A percentile compares a stretch with the other conserved stretches of the same genome.
These are phyloP conservation scores for Arxiozyma heterogenica DNA, from an alignment of 1,139 yeast genomes.

Conservation along the genomic window DNA sequence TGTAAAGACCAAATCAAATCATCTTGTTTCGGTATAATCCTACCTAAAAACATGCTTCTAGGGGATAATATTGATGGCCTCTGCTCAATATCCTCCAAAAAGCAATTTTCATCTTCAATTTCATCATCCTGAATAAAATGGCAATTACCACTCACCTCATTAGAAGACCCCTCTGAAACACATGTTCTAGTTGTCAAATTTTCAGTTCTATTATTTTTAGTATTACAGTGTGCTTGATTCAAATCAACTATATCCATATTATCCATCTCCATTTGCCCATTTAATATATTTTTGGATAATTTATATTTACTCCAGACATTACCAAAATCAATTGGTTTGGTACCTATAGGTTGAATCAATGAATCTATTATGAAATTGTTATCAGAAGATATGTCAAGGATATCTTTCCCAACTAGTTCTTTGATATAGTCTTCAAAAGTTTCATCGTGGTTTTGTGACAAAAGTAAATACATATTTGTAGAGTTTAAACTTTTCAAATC, in stretches of 20 bases:
- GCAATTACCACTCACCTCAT: too few species aligned
- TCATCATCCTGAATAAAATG: background rate
- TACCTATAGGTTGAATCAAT: conserved; percentile 9
- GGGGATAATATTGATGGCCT: conserved; percentile 36
- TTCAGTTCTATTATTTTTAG: conserved; percentile 3
- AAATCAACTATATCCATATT: background rate
- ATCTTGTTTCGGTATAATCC: conserved; percentile 78
- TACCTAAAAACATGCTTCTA: conserved; percentile 63
- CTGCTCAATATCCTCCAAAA: conserved; percentile 12
- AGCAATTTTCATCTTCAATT: conserved; percentile 9
- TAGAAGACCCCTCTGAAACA: background rate
- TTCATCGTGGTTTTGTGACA: conserved; percentile 15
- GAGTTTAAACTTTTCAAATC: conserved; percentile 15
- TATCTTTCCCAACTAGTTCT: conserved; percentile 15
- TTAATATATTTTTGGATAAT: conserved; percentile 2
- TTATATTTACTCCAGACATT: conserved; percentile 13
- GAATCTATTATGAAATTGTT: conserved; percentile 3
- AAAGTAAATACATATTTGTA: conserved; percentile 11
- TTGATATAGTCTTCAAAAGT: conserved; percentile 15
- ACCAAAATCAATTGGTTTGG: conserved; percentile 19
- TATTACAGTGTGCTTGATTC: background rate
- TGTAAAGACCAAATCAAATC: conserved; percentile 93
- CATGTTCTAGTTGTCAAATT: conserved; percentile 3
- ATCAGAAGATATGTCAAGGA: conserved; percentile 12
- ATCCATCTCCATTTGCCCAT: background rate